Evolutionary conservation across 148 eudicot species (phyloP).

Genomic region (Chenopodium album): DNA sequence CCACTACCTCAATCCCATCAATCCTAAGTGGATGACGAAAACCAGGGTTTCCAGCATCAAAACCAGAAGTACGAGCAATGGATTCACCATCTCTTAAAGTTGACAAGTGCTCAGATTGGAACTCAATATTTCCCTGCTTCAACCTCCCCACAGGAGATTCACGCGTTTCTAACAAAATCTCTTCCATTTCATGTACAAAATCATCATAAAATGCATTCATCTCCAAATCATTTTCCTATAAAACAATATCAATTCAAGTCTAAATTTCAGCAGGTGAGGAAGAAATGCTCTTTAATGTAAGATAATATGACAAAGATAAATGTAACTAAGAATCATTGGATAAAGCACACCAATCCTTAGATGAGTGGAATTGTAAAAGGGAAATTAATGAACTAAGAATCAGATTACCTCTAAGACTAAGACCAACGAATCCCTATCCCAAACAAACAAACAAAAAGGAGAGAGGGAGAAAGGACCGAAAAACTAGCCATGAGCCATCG

Average conservation of each 20-base stretch:
- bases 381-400: not conserved
- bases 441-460: too few relatives aligned
- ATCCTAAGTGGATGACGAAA: conserved; percentile 45
- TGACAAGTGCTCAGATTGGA: conserved; percentile 41
- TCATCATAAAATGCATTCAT: conserved; percentile 70
- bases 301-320: not conserved
- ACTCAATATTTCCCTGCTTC: conserved; percentile 31
- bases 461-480: too few relatives aligned
- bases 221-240: conserved; percentile 43
- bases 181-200: conserved; percentile 97
- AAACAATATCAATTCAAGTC: not conserved
- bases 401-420: not conserved
- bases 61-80: conserved; percentile 65
- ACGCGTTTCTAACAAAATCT: conserved; percentile 67
- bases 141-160: conserved; percentile 54
- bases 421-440: not conserved
- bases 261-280: not conserved
- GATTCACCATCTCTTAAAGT: conserved; percentile 69
- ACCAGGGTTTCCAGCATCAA: conserved; percentile 34
- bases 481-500: too few relatives aligned
- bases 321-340: not conserved
- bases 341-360: not conserved
- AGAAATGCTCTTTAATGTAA: not conserved
- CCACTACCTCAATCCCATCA: conserved; percentile 77
- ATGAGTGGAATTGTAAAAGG: not conserved